Evolutionary conservation across 1,139 yeast species (phyloP).

Genomic region (Kodamaea sp.): DNA sequence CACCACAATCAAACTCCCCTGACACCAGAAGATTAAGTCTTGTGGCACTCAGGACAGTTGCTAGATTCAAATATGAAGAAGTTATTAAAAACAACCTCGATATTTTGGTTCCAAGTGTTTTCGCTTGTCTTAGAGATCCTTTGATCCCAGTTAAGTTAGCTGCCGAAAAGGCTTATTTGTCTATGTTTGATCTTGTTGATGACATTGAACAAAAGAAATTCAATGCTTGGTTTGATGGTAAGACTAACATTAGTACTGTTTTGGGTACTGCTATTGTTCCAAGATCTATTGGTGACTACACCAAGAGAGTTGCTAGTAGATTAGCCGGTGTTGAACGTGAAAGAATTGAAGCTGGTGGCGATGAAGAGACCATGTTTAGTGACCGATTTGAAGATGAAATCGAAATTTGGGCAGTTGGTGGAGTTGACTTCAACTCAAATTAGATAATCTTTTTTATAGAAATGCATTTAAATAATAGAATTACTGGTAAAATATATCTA

Average conservation of each 20-base stretch:
- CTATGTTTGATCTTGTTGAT: slow-evolving; percentile 68
- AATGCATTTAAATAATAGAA: background rate
- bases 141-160: slow-evolving; percentile 90
- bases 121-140: slow-evolving; percentile 78
- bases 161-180: slow-evolving; percentile 85
- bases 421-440: slow-evolving; percentile 38
- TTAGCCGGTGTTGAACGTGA: slow-evolving; percentile 84
- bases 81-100: slow-evolving; percentile 53
- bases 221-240: slow-evolving; percentile 53
- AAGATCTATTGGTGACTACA: slow-evolving; percentile 82
- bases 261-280: slow-evolving; percentile 52
- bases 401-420: slow-evolving; percentile 88
- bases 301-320: slow-evolving; percentile 80
- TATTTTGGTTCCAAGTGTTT: slow-evolving; percentile 66
- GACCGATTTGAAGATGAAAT: slow-evolving; percentile 82
- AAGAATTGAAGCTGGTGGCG: slow-evolving; percentile 87
- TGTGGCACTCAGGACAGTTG: slow-evolving; percentile 71
- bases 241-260: slow-evolving; percentile 30
- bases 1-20: slow-evolving; percentile 60
- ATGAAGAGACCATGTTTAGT: slow-evolving; percentile 76
- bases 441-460: background rate
- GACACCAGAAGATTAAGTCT: slow-evolving; percentile 80
- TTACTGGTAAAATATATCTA: background rate
- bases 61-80: slow-evolving; percentile 53
- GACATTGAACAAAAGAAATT: slow-evolving; percentile 58